These are phyloP conservation scores for Herpetospermum pedunculosum DNA, from an alignment of 306 rosid species.

Conservation along the genomic window DNA sequence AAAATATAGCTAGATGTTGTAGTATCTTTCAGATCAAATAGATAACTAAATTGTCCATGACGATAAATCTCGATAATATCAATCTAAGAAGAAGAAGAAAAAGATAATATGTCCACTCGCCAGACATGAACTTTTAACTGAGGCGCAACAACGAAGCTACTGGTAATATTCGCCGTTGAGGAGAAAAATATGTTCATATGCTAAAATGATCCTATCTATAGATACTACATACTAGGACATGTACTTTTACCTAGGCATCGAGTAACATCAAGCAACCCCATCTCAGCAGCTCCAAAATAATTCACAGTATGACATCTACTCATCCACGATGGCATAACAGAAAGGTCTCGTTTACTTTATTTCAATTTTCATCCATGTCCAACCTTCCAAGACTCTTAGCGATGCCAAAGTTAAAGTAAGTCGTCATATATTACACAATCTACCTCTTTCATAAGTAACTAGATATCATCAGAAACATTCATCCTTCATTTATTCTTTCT, in stretches of 20 bases:
- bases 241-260: slow-evolving; percentile 46
- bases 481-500: slow-evolving; percentile 29
- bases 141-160: background rate
- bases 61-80: background rate
- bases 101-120: background rate
- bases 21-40: slow-evolving; percentile 32
- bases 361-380: slow-evolving; percentile 39
- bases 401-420: slow-evolving; percentile 13
- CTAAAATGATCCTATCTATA: background rate
- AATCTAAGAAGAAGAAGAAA: slow-evolving; percentile 10
- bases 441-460: slow-evolving; percentile 37
- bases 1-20: background rate
- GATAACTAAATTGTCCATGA: slow-evolving; percentile 33
- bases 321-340: slow-evolving; percentile 55
- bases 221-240: background rate
- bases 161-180: background rate
- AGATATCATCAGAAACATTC: slow-evolving; percentile 38
- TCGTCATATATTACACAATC: slow-evolving; percentile 34
- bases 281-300: slow-evolving; percentile 74
- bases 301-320: slow-evolving; percentile 70
- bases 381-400: slow-evolving; percentile 38
- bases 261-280: slow-evolving; percentile 72
- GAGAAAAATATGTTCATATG: background rate
- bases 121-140: background rate
- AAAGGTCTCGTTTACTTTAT: slow-evolving; percentile 32